phyloP scores from a whole-genome alignment of 805 yeast species.

The Sugiyamaella americana region DNA sequence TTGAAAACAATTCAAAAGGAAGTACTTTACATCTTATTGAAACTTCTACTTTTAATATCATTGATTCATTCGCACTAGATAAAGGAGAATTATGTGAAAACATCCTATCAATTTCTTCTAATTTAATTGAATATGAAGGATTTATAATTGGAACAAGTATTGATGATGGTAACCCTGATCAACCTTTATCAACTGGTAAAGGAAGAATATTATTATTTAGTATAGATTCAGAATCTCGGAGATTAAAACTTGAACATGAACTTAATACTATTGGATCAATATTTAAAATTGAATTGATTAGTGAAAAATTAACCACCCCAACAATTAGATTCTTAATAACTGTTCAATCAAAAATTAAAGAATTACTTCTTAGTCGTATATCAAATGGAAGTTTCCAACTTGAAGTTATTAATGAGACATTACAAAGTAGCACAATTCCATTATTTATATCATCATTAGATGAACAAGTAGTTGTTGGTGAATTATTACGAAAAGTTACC shows the following conservation, averaged over 20 bases:
- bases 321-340: neutral
- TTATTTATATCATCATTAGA: constrained; percentile 1
- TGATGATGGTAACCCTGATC: neutral
- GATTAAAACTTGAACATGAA: neutral
- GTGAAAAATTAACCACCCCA: neutral
- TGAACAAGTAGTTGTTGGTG: constrained; percentile 2
- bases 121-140: constrained; percentile 3
- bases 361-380: neutral
- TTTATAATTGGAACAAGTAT: constrained; percentile 7
- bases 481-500: neutral
- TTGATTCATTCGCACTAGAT: neutral
- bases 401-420: neutral
- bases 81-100: constrained; percentile 1
- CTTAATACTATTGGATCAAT: neutral
- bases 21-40: neutral
- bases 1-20: neutral
- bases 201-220: neutral
- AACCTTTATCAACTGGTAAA: neutral
- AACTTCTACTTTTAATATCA: neutral
- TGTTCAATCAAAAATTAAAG: neutral
- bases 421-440: neutral
- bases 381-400: neutral
- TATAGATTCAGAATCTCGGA: neutral
- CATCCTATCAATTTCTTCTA: neutral
- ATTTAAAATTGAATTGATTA: neutral